These are phyloP conservation scores for Tulasnella sp. DNA, from an alignment of 768 basidiomycete genomes.

Conservation along the genomic window DNA sequence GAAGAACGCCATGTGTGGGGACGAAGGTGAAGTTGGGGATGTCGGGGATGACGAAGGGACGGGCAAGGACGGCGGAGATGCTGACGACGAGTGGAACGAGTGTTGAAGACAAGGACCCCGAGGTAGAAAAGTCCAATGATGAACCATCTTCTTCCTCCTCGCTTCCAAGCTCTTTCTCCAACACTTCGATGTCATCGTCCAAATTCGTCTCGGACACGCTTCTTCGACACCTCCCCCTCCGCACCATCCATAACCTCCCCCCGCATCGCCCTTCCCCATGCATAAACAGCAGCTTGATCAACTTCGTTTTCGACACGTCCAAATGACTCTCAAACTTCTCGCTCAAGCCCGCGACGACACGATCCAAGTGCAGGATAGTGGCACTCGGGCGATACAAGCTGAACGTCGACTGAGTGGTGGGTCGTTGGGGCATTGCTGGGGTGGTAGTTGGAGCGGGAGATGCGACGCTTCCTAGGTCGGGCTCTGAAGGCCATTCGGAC, in stretches of 20 bases:
- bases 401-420: neutral
- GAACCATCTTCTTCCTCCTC: neutral
- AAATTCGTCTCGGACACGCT: neutral
- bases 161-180: neutral
- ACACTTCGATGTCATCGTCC: neutral
- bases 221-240: neutral
- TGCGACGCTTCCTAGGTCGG: neutral
- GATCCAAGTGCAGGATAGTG: constrained; percentile 54
- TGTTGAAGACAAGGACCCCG: neutral
- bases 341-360: constrained; percentile 67
- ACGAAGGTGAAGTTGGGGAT: neutral
- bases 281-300: constrained; percentile 53
- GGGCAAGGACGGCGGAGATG: neutral
- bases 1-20: constrained; percentile 49
- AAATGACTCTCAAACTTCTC: constrained; percentile 43
- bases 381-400: constrained; percentile 44
- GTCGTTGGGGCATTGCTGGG: neutral
- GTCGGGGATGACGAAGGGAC: neutral
- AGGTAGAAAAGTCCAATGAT: neutral
- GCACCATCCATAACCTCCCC: neutral
- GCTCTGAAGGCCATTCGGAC: neutral
- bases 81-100: constrained; percentile 7
- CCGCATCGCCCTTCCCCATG: neutral
- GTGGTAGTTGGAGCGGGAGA: neutral
- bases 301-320: constrained; percentile 67